Evolutionary conservation across 2,329 filamentous ascomycete genomes (phyloP), one percentile per base, ranked within the genome.

Genomic region (Aschersonia sp.): DNA sequence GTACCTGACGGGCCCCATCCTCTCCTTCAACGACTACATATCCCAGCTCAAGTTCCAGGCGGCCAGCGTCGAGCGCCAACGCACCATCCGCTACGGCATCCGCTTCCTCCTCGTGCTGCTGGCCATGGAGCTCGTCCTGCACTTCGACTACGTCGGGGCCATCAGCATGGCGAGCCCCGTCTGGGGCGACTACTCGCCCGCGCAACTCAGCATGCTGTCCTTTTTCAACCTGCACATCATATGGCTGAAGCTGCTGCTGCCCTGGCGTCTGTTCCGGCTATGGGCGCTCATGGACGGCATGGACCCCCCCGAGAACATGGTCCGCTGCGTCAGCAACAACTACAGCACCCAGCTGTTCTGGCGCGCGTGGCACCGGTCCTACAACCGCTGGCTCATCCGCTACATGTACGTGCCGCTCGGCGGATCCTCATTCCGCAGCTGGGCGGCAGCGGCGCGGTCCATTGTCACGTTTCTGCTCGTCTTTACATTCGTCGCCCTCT

Each of bases 1-100:
- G 1, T 98, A 97, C 64, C 75, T 98, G 32, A 79, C 89, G 0
- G 92, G 92, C 0, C 92, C 92, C 1, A 95, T 98, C 58, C 63
- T 98, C 51, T 97, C 89, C 9, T 98, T 97, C 71, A 98, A 98
- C 66, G 94, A 98, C 70, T 98, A 92, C 70, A 82, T 97, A 52
- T 85, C 86, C 0, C 92, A 98, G 63, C 73, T 75, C 51, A 84
- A 86, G 54, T 84, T 91, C 65, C 76, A 74, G 9, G 67, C 86
- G 1, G 75, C 82, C 9, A 89, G 78, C 49, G 82, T 92, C 57
- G 85, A 82, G 54, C 65, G 64, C 3, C 65, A 69, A 3, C 85
- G 89, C 47, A 96, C 84, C 1, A 61, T 83, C 31, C 79, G 87
- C 44, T 98, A 98, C 60, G 89, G 73, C 29, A 65, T 94, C 44